A percentile compares a stretch with the other conserved stretches of the same genome.
phyloP scores from a whole-genome alignment of 257 asterid species.

The Rhazya stricta region DNA sequence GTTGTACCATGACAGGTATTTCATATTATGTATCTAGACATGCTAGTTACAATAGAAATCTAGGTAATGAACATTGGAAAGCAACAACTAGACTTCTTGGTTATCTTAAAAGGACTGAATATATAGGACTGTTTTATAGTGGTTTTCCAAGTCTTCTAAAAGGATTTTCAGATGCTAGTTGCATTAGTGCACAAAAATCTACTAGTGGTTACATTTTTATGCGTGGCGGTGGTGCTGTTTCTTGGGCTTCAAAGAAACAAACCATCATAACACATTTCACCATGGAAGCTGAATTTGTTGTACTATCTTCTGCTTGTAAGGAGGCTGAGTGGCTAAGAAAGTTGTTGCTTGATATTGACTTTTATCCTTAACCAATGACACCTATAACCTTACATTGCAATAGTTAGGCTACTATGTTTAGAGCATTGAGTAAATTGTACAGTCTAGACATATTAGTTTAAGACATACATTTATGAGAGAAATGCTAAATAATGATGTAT shows the following conservation, averaged over 20 bases:
- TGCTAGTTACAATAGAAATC: background rate
- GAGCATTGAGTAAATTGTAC: background rate
- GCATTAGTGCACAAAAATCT: background rate
- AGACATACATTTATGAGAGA: background rate
- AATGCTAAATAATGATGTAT: background rate
- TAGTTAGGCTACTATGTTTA: background rate
- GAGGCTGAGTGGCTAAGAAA: conserved; percentile 9
- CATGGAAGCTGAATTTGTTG: background rate
- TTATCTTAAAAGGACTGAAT: background rate
- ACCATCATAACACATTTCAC: background rate
- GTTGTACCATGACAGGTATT: background rate
- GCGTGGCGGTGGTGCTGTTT: background rate
- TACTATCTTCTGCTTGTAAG: background rate
- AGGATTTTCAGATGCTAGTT: background rate
- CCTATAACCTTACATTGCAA: background rate
- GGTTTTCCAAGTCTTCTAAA: background rate
- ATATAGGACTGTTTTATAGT: background rate
- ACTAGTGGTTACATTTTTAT: background rate
- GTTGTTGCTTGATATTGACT: background rate
- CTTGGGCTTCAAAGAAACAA: conserved; percentile 6
- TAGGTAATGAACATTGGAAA: background rate
- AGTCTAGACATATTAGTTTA: conserved; percentile 2
- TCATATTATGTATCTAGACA: background rate
- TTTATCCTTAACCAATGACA: background rate
- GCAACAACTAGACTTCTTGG: background rate